Evolutionary conservation across 768 basidiomycete species (phyloP), one percentile per base, ranked within the genome.

Genomic region (Rhodocollybia butyracea): DNA sequence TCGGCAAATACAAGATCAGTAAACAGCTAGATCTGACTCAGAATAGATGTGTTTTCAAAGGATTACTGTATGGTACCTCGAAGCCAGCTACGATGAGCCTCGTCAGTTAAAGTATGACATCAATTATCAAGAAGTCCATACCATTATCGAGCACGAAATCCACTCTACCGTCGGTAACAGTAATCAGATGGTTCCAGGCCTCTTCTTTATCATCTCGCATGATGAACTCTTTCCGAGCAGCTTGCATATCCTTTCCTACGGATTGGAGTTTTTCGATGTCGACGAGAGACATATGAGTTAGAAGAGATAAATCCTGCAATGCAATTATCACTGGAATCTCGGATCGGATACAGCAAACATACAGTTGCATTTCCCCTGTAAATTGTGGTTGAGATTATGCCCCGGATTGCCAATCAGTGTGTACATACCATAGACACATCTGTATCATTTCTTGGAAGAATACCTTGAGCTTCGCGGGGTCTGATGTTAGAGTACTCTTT

Each of bases 91-190:
- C 3, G 57, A 55, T 31, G 46, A 38, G 27, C 5, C 22, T 47
- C 22, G 54, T 54, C 32, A 41, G 47, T 38, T 39, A 24, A 22
- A 22, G 21, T 13, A 2, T 5, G 19, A 13, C 2, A 22, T 26
- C 27, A 32, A 8, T 19, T 24, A 48, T 21, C 39, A 3, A 29
- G 30, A 7, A 5, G 11, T 21, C 12, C 57, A 68, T 57, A 94
- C 92, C 84, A 63, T 99, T 98, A 64, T 99, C 96, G 17, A 99
- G 73, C 3, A 98, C 82, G 52, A 98, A 86, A 67, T 98, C 96
- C 6, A 95, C 76, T 8, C 85, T 73, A 0, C 73, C 81, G 56
- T 67, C 73, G 53, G 76, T 74, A 31, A 91, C 60, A 5, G 70
- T 73, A 61, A 80, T 81, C 27, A 96, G 61, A 64, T 91, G 77